These are phyloP conservation scores for Plasmodium gonderi DNA, from an alignment of 169 alveolate genomes.

Conservation along the genomic window DNA sequence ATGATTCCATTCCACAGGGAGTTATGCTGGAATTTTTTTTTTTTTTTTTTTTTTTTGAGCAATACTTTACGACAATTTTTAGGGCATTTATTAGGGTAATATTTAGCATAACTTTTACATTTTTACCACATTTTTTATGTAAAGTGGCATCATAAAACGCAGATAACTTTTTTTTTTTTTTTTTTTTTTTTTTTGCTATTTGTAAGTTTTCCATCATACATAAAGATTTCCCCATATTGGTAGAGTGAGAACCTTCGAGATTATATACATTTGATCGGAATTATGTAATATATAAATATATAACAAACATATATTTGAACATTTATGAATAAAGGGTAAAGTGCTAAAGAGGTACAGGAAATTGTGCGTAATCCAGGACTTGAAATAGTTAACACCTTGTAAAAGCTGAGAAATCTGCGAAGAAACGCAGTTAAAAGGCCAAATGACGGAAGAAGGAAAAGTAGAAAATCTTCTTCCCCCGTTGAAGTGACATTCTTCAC, in stretches of 20 bases:
- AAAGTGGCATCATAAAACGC: neutral
- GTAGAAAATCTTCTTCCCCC: neutral
- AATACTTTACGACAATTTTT: too few relatives aligned
- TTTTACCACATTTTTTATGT: neutral
- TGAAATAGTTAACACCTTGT: neutral
- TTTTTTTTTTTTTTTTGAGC: too few relatives aligned
- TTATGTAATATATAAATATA: too few relatives aligned
- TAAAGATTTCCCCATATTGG: neutral
- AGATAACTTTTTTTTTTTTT: neutral
- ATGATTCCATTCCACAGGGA: too few relatives aligned
- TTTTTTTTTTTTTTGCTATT: too few relatives aligned
- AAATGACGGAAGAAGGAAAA: neutral
- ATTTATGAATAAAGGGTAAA: too few relatives aligned
- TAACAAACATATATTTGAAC: too few relatives aligned
- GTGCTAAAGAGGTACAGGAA: neutral
- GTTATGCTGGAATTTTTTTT: neutral
- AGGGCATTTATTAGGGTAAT: neutral
- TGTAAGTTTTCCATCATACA: neutral
- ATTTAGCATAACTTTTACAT: neutral
- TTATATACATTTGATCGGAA: too few relatives aligned
- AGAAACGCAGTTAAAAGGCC: neutral
- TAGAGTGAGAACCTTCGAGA: neutral
- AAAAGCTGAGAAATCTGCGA: neutral
- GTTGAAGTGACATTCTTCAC: neutral
- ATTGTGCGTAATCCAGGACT: neutral